Percentiles rank a stretch among this genome's conserved stretches.
These are phyloP conservation scores for Orychophragmus violaceus DNA, from an alignment of 345 rosid species.

Conservation along the genomic window DNA sequence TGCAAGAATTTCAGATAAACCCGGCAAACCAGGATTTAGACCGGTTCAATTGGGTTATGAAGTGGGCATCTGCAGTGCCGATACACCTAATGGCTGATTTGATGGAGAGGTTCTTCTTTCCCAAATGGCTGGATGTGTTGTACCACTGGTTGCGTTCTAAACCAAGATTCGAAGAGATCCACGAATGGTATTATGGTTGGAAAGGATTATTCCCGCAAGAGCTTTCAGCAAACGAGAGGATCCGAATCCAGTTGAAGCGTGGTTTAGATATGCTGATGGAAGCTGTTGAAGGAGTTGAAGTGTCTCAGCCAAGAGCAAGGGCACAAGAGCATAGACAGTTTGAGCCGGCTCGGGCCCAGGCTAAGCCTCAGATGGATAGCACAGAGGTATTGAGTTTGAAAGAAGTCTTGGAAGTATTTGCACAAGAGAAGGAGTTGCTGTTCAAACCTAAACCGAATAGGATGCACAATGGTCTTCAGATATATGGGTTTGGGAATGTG, in stretches of 20 bases:
- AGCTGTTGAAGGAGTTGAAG: constrained; percentile 63
- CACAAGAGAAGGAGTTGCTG: constrained; percentile 69
- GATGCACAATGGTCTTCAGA: constrained; percentile 72
- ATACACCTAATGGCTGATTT: constrained; percentile 81
- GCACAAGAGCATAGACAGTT: constrained; percentile 53
- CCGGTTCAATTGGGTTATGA: constrained; percentile 65
- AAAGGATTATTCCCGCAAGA: constrained; percentile 71
- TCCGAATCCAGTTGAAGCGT: constrained; percentile 52
- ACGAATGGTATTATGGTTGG: constrained; percentile 76
- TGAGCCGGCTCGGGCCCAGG: constrained; percentile 45
- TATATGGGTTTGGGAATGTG: constrained; percentile 81
- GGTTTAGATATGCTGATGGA: constrained; percentile 78
- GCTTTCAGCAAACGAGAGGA: constrained; percentile 70
- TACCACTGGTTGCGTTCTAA: constrained; percentile 69
- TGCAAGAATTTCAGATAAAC: constrained; percentile 74
- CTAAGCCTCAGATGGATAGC: constrained; percentile 35
- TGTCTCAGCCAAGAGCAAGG: constrained; percentile 64
- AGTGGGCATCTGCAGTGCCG: constrained; percentile 81
- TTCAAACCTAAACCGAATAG: constrained; percentile 78
- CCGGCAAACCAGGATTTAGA: constrained; percentile 73
- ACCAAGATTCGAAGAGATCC: constrained; percentile 70
- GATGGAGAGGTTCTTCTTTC: constrained; percentile 80
- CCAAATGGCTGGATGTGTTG: constrained; percentile 79
- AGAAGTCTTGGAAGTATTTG: constrained; percentile 80
- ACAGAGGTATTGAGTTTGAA: constrained; percentile 56